Conservation (phyloP, 371 early-diverging fungal genomes). For the Mucor circinelloides region DNA sequence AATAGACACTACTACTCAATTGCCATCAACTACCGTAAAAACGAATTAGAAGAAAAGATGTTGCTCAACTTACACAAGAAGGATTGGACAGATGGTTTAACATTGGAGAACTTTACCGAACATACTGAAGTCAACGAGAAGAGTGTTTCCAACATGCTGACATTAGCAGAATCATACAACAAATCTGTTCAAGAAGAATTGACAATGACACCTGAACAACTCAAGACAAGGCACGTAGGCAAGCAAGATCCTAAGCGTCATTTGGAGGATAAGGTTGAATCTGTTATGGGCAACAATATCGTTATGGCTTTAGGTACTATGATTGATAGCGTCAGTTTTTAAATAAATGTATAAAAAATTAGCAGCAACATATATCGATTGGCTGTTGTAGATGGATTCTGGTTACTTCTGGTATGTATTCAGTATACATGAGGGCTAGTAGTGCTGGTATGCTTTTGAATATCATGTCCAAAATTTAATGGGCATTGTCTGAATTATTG, state of each 20-base stretch:
- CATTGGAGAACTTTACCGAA: conserved; percentile 80
- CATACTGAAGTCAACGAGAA: conserved; percentile 83
- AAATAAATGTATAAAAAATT: conserved; percentile 19
- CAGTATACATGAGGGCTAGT: no score
- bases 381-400: no score
- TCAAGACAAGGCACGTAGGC: conserved; percentile 96
- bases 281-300: conserved; percentile 92
- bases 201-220: conserved; percentile 91
- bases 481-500: no score
- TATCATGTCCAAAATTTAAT: no score
- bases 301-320: conserved; percentile 93
- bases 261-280: conserved; percentile 88
- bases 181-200: conserved; percentile 96
- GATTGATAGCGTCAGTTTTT: conserved; percentile 83
- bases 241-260: conserved; percentile 99
- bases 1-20: conserved; percentile 99
- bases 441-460: no score
- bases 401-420: no score
- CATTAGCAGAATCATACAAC: conserved; percentile 90
- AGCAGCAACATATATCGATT: neutral
- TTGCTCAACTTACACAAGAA: conserved; percentile 98
- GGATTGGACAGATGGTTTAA: conserved; percentile 98
- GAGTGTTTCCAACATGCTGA: conserved; percentile 82
- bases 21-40: conserved; percentile 99
- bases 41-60: conserved; percentile 99